phyloP scores from a whole-genome alignment of 1,284 basidiomycete species.

The Naganishia sp. region DNA sequence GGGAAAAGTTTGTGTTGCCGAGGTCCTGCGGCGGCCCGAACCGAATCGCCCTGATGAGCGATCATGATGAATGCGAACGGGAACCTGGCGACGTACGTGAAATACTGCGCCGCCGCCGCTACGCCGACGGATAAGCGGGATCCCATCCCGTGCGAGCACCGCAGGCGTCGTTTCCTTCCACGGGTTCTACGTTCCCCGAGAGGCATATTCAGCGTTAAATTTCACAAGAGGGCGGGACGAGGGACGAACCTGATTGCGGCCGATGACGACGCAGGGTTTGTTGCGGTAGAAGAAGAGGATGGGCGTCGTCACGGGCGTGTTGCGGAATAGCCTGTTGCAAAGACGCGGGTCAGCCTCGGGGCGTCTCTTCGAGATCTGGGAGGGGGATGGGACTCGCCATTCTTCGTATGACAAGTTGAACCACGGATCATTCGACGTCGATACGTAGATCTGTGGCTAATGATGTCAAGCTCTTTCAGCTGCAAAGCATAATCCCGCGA shows the following conservation, averaged over 20 bases:
- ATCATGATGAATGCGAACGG: too few species aligned
- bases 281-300: constrained; percentile 88
- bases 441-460: constrained; percentile 67
- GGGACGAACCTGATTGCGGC: constrained; percentile 71
- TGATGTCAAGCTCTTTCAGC: background rate
- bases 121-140: constrained; percentile 80
- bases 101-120: constrained; percentile 98
- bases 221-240: background rate
- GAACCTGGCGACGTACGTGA: constrained; percentile 71
- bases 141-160: constrained; percentile 58
- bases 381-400: constrained; percentile 69
- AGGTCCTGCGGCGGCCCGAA: constrained; percentile 65
- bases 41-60: background rate
- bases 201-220: background rate
- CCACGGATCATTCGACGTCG: constrained; percentile 78
- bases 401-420: constrained; percentile 95
- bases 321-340: constrained; percentile 73
- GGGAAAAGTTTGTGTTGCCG: constrained; percentile 96
- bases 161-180: constrained; percentile 92
- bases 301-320: constrained; percentile 66
- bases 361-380: background rate
- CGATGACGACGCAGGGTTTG: constrained; percentile 86
- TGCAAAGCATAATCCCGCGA: too few species aligned
- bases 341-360: constrained; percentile 10
- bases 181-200: constrained; percentile 67